A percentile compares a stretch with the other conserved stretches of the same genome.
Conservation (phyloP, 441 rosid genomes). For the Pelargonium citronellum region DNA sequence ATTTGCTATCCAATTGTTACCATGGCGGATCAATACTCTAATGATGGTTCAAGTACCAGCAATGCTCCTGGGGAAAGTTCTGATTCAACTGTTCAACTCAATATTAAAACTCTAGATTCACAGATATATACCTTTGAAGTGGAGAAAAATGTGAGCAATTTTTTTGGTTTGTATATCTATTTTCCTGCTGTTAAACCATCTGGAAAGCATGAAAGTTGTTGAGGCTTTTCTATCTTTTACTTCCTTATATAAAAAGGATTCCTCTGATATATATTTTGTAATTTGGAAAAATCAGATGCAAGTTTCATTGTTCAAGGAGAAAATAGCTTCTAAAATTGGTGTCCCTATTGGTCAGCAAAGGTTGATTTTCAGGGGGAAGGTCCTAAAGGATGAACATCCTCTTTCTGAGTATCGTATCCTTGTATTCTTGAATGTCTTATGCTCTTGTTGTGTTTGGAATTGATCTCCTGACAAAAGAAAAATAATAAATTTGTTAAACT, state of each 20-base stretch:
- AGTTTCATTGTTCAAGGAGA: slow-evolving; percentile 78
- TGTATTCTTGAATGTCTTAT: not conserved
- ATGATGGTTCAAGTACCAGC: slow-evolving; percentile 53
- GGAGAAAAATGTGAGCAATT: slow-evolving; percentile 61
- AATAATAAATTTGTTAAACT: not conserved
- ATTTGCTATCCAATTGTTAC: slow-evolving; percentile 21
- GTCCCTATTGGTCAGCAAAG: slow-evolving; percentile 86
- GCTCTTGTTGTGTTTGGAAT: not conserved
- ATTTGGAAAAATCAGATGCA: slow-evolving; percentile 46
- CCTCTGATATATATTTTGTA: not conserved
- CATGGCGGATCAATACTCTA: slow-evolving; percentile 59
- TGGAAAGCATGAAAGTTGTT: not conserved
- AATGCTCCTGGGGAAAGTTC: slow-evolving; percentile 41
- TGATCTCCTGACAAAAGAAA: not conserved
- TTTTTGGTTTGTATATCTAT: not conserved
- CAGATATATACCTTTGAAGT: slow-evolving; percentile 54
- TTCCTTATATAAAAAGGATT: not conserved
- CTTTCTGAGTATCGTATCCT: slow-evolving; percentile 97
- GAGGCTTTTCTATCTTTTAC: not conserved
- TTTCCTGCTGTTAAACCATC: not conserved
- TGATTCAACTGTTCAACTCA: slow-evolving; percentile 57
- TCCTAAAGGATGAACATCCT: slow-evolving; percentile 78
- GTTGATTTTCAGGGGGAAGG: slow-evolving; percentile 87
- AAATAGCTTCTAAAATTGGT: slow-evolving; percentile 60
- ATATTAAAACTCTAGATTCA: slow-evolving; percentile 84